Conservation (phyloP, 1,284 basidiomycete genomes). For the Trametes sp. region DNA sequence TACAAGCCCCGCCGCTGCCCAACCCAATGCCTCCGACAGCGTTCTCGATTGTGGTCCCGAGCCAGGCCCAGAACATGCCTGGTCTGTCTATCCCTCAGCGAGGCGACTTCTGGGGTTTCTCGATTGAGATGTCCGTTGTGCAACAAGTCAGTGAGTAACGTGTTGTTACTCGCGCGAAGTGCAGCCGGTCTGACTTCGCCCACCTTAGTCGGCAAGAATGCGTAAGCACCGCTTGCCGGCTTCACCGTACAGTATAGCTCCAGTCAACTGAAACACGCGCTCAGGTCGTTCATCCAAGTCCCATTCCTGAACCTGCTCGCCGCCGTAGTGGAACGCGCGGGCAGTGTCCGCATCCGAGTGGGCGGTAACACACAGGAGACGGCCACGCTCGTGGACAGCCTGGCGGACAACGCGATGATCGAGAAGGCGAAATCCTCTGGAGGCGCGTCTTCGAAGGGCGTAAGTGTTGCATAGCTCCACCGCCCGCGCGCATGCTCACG, state of each 20-base stretch:
- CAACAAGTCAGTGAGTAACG: slow-evolving; percentile 63
- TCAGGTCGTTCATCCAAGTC: slow-evolving; percentile 57
- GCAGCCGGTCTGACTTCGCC: not conserved
- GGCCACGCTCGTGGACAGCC: slow-evolving; percentile 57
- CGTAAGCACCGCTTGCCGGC: slow-evolving; percentile 43
- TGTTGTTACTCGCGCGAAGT: not conserved
- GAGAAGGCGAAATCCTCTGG: slow-evolving; percentile 53
- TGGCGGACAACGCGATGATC: slow-evolving; percentile 54
- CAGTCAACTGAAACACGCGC: too few relatives aligned
- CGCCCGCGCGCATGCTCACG: not conserved
- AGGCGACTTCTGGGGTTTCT: slow-evolving; percentile 75
- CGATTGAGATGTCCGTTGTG: slow-evolving; percentile 76
- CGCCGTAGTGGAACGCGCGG: slow-evolving; percentile 63
- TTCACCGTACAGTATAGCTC: too few relatives aligned
- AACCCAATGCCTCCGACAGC: slow-evolving; percentile 19
- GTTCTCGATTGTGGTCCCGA: slow-evolving; percentile 38
- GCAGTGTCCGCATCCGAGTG: slow-evolving; percentile 64
- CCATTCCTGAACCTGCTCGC: slow-evolving; percentile 79
- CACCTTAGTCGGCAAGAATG: slow-evolving; percentile 64
- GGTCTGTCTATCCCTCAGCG: slow-evolving; percentile 60
- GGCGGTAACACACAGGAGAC: slow-evolving; percentile 80
- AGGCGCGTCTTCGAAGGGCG: slow-evolving; percentile 18
- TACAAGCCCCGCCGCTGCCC: slow-evolving; percentile 34
- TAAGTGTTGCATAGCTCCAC: not conserved
- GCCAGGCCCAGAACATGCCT: slow-evolving; percentile 33